Evolutionary conservation across 768 basidiomycete species (phyloP), one percentile per base, ranked within the genome.

Genomic region (Kwoniella dendrophila): DNA sequence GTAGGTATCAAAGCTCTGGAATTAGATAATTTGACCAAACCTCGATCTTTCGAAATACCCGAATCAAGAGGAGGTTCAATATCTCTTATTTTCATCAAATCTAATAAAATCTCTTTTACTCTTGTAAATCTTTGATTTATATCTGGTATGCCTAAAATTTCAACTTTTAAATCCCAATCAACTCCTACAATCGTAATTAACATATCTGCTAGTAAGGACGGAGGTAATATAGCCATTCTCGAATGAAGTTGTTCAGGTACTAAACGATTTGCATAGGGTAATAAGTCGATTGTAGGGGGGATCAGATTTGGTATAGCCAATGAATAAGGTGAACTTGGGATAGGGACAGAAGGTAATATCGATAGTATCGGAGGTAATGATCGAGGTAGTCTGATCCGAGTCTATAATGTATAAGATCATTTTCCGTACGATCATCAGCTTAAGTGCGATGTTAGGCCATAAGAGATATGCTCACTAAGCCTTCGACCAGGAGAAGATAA

Each of bases 321-420:
- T 83, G 29, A 92, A 83, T 75, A 94, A 86, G 40, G 88, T 58
- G 89, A 86, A 50, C 90, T 90, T 20, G 88, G 89, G 1, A 88
- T 85, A 14, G 71, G 71, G 12, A 66, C 63, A 14, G 56, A 63
- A 30, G 64, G 66, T 10, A 75, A 62, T 20, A 72, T 70, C 0
- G 70, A 69, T 2, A 74, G 56, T 27, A 72, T 63, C 8, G 72
- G 69, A 4, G 75, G 75, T 7, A 76, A 63, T 1, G 75, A 74
- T 47, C 69, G 44, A 12, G 75, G 71, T 12, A 76, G 68, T 24
- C 71, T 62, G 45, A 76, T 69, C 4, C 73, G 59, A 27, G 69
- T 36, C 64, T 66, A 12, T 7, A 32, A 30, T 3, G 10, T 11
- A 20, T 6, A 30, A n/a, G 41, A n/a, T 34, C 44, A 48, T n/a